Evolutionary conservation across 2,329 filamentous ascomycete genomes (phyloP).

Genomic region (Xylariaceae sp.): DNA sequence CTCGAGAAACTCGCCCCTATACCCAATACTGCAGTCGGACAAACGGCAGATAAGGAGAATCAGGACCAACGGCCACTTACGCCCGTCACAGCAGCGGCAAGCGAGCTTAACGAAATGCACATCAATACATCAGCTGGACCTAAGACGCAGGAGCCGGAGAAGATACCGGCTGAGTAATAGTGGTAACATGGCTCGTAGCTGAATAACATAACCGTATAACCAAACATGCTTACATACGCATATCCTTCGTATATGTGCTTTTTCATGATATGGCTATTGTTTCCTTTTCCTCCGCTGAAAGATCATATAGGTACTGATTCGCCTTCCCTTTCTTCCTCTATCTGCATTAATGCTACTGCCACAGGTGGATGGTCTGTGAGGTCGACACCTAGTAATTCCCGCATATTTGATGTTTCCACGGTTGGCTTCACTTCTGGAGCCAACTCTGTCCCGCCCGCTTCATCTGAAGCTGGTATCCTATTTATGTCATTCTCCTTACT

Average conservation of each 20-base stretch:
- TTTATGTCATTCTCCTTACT: conserved; percentile 30
- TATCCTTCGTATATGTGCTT: background rate
- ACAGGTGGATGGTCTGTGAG: background rate
- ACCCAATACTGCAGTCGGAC: conserved; percentile 43
- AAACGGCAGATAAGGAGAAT: conserved; percentile 40
- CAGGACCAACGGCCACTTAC: conserved; percentile 33
- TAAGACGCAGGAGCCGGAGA: conserved; percentile 13
- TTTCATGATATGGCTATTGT: background rate
- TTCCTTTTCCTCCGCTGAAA: background rate
- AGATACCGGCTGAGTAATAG: conserved; percentile 19
- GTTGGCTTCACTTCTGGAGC: conserved; percentile 2
- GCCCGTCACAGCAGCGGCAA: conserved; percentile 42
- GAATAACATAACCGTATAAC: conserved; percentile 18
- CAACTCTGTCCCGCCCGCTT: conserved; percentile 9
- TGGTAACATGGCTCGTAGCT: background rate
- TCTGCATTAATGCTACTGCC: background rate
- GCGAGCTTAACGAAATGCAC: conserved; percentile 48
- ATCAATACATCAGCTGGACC: conserved; percentile 37
- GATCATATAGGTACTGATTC: conserved; percentile 1
- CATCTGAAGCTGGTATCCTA: conserved; percentile 14
- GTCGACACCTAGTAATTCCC: background rate
- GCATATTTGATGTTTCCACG: conserved; percentile 21
- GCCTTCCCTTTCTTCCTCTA: background rate
- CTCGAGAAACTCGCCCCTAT: conserved; percentile 48
- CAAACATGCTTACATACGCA: conserved; percentile 5